Evolutionary conservation across 1,139 yeast genomes (phyloP), one percentile per base, ranked within the genome.

Genomic region (Suhomyces coccinellae): DNA sequence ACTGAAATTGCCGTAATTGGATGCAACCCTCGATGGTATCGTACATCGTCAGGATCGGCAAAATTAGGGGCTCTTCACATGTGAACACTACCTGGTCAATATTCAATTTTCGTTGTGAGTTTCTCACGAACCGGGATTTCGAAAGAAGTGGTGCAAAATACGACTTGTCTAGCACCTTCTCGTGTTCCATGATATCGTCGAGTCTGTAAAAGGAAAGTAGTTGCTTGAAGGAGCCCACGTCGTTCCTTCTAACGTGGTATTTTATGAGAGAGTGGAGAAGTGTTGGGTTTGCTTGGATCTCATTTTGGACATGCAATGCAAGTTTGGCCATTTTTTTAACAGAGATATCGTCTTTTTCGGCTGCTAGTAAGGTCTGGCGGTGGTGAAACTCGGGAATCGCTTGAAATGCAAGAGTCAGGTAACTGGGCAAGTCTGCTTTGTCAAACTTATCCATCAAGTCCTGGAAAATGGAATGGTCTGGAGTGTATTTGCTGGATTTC

Each of bases 21-120:
- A 68, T 58, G 43, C 76, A 69, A 2, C 63, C 64, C 9, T 53
- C 52, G 40, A 74, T 68, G 1, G 71, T 65, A 8, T 47, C 45
- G 37, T 67, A 63, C 8, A 73, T 50, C 1, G 61, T 50, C 1
- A 52, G 49, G 4, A 52, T 43, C 5, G 45, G 38, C 7, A 45
- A 34, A 7, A 55, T 44, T 6, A 64, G 36, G 0, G 66, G 61
- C 3, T 40, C 40, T 14, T 47, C 42, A 1, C 52, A 41, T 2
- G 44, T 47, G 31, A 53, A 58, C 5, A 49, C 49, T 2, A 60
- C 47, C 10, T 52, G 52, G 11, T 45, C 45, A 8, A 56, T 43
- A 6, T 43, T 44, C 9, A 50, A 30, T 7, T 49, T 36, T 17
- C 59, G 52, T 7, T 39, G 40, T 39, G 49, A 51, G 11, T 54